Conservation (phyloP, 345 rosid genomes). For the Eucalyptus shirleyi region DNA sequence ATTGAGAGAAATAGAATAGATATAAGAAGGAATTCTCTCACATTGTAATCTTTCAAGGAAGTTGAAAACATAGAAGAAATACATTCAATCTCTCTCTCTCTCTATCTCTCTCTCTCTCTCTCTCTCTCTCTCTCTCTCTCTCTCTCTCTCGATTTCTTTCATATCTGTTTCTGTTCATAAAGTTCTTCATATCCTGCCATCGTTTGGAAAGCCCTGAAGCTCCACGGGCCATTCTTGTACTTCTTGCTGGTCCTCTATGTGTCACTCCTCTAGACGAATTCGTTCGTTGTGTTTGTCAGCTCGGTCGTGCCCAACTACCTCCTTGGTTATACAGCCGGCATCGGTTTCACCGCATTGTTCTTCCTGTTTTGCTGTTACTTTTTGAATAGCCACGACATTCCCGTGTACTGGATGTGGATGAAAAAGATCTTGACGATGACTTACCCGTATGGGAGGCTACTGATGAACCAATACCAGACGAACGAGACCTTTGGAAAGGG, state of each 20-base stretch:
- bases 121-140: too few species aligned
- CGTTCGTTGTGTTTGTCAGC: slow-evolving; percentile 56
- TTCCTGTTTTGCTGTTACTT: slow-evolving; percentile 59
- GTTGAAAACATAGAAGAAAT: too few species aligned
- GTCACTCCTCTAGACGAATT: slow-evolving; percentile 49
- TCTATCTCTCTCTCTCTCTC: too few species aligned
- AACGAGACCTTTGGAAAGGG: background rate
- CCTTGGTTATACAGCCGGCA: slow-evolving; percentile 43
- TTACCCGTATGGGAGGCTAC: too few species aligned
- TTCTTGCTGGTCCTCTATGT: slow-evolving; percentile 40
- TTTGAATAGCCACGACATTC: slow-evolving; percentile 32
- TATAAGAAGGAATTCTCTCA: too few species aligned
- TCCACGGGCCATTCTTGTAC: slow-evolving; percentile 30
- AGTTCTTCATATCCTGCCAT: too few species aligned
- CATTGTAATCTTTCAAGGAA: too few species aligned
- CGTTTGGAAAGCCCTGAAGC: slow-evolving; percentile 35
- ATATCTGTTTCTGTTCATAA: too few species aligned
- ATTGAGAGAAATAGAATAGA: too few species aligned
- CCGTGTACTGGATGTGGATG: slow-evolving; percentile 46
- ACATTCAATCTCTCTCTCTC: too few species aligned
- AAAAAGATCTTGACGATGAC: slow-evolving; percentile 61
- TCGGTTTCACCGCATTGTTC: slow-evolving; percentile 49
- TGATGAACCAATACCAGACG: too few species aligned
- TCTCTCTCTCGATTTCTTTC: too few species aligned
- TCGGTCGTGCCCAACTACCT: slow-evolving; percentile 50